Base-by-base conservation (phyloP, 306 rosid genomes). In the Sphenostylis stenocarpa region DNA sequence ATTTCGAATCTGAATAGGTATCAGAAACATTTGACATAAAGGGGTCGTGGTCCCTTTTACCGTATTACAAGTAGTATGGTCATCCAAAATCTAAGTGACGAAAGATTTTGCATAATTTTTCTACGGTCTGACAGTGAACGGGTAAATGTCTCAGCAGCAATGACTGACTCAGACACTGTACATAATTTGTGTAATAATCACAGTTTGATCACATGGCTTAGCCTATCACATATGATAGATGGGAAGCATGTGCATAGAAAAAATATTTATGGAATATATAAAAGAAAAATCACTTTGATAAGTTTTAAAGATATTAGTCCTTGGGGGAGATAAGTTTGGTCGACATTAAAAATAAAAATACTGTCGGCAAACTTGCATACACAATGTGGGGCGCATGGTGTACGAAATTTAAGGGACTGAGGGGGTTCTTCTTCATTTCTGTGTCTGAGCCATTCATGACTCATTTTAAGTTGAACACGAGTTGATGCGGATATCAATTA, bases 11-110 rank as follows among this genome's bases (percentile, higher is more conserved):
- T 56, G 76, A 73, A 83, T 70, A 73, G 70, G 74, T 80, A 80
- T 78, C 45, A 78, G 76, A 63, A 84, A 66, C 78, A 81, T 68
- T 76, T 83, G 79, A 88, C 63, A 56, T 33, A 73, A 47, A 43
- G 19, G 21, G 52, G 1, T 33, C 24, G 82, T 66, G 87, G 87
- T 74, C 84, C 86, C 85, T 65, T 67, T 48, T 5, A 49, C 70
- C 73, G 70, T 79, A 70, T 61, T 20, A 57, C 43, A 15, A 20
- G 12, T 19, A 7, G 64, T n/a, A 39, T 16, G 31, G 55, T 48
- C 63, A 67, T 51, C 77, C 39, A 63, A 73, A 67, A 72, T 76
- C 81, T 53, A 13, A 64, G 63, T 72, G 55, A 76, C 9, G 65
- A 23, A 28, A 79, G 66, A 64, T 79, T 79, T 71, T 47, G 36